phyloP scores from a whole-genome alignment of 2,329 filamentous ascomycete species.

The Penicillium sp. region DNA sequence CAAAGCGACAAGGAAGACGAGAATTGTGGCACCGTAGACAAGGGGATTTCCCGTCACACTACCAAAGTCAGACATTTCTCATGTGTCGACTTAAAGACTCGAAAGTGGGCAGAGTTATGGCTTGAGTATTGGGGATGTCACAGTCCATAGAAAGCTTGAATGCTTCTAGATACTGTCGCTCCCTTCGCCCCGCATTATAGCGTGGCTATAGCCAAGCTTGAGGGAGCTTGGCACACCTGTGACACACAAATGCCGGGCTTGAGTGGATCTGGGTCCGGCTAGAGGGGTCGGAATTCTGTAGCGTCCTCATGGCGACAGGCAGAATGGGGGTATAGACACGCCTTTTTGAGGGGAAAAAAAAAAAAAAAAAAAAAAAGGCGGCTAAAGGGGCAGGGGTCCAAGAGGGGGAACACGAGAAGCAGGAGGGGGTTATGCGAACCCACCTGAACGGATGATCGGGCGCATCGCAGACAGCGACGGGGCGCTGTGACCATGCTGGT shows the following conservation, averaged over 20 bases:
- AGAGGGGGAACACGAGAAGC: conserved; percentile 15
- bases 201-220: not conserved
- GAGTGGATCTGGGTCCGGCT: not conserved
- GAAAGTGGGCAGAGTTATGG: too few relatives aligned
- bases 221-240: not conserved
- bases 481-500: conserved; percentile 42
- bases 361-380: too few relatives aligned
- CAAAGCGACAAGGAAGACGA: conserved; percentile 37
- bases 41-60: conserved; percentile 40
- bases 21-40: conserved; percentile 41
- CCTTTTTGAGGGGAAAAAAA: too few relatives aligned
- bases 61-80: conserved; percentile 11
- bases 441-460: conserved; percentile 33
- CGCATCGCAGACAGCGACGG: conserved; percentile 41
- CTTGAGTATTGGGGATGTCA: too few relatives aligned
- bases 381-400: not conserved
- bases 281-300: not conserved
- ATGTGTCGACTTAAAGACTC: not conserved
- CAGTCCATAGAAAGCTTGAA: not conserved
- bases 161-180: not conserved
- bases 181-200: not conserved
- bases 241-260: not conserved
- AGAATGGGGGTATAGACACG: not conserved
- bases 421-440: not conserved
- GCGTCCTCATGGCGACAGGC: not conserved